These are phyloP conservation scores for Acrocalymma vagum DNA, from an alignment of 2,329 filamentous ascomycete species.

Conservation along the genomic window DNA sequence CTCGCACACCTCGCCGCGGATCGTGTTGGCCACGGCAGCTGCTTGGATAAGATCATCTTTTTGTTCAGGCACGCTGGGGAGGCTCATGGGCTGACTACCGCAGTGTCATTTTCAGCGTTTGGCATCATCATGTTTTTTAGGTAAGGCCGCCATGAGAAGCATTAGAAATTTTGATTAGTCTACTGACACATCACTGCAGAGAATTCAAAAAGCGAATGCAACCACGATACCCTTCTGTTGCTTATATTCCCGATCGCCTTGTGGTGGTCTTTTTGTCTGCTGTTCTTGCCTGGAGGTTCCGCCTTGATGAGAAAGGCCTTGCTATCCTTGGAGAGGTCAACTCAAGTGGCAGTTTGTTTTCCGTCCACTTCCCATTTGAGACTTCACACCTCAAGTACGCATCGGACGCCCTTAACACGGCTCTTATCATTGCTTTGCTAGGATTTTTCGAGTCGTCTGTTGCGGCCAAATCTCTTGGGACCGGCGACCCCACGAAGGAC, in stretches of 20 bases:
- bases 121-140: conserved; percentile 88
- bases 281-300: conserved; percentile 76
- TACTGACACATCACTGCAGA: conserved; percentile 59
- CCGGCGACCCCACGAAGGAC: conserved; percentile 61
- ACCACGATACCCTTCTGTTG: conserved; percentile 78
- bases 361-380: conserved; percentile 87
- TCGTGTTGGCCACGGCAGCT: conserved; percentile 83
- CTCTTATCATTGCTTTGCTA: conserved; percentile 90
- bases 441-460: conserved; percentile 99
- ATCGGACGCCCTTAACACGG: conserved; percentile 85
- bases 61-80: conserved; percentile 72
- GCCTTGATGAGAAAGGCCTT: conserved; percentile 82
- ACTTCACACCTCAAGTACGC: conserved; percentile 80
- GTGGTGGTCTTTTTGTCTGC: conserved; percentile 86
- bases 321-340: conserved; percentile 85
- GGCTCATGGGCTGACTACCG: conserved; percentile 77
- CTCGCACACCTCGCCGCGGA: conserved; percentile 72
- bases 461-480: conserved; percentile 83
- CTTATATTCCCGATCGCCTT: conserved; percentile 92
- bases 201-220: conserved; percentile 84
- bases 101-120: conserved; percentile 82
- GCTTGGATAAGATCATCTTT: conserved; percentile 85
- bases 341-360: conserved; percentile 75
- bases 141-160: conserved; percentile 56
- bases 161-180: conserved; percentile 12